Evolutionary conservation across 768 basidiomycete species (phyloP), one percentile per base, ranked within the genome.

Genomic region (Phaffia tasmanica): DNA sequence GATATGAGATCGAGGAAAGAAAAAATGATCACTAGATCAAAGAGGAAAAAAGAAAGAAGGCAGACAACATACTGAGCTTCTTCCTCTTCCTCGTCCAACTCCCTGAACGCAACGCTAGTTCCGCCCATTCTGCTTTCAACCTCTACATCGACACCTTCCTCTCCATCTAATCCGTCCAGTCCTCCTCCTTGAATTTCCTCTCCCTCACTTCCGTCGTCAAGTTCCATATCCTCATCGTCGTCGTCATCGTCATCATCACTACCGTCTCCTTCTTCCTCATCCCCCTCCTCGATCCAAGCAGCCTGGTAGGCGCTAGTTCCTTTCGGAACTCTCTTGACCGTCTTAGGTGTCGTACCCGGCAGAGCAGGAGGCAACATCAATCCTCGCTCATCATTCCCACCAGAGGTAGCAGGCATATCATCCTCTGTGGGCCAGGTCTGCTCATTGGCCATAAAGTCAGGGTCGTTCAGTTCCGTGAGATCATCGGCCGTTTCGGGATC

Each of bases 401-500:
- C 56, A 18, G 27, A 51, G 15, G 54, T 53, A n/a, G 55, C 63
- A 0, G 72, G 77, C 85, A 97, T 89, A 75, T 97, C 94, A 73
- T 97, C 94, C 75, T 97, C 91, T 0, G 91, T 94, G 0, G 94
- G 94, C 93, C 94, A 97, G 0, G 94, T 99, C 76, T 99, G 94
- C 72, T 99, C 94, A 74, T 94, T 95, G 47, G 81, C 84, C 76
- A 95, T 81, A 65, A 89, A 85, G 72, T 97, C 92, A 4, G 87
- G 88, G 27, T 88, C 84, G 74, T 94, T 92, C 59, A 82, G 85
- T 1, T 90, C 91, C 16, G 88, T 82, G 58, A 97, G 78, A 7
- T 91, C 91, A 75, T 97, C 93, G 0, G 86, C 88, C 0, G 83
- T 80, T 46, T 76, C 76, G 0, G 83, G 61, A 57, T 65, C 72